These are phyloP conservation scores for Penicillium polonicum DNA, from an alignment of 2,329 filamentous ascomycete species.

Conservation along the genomic window DNA sequence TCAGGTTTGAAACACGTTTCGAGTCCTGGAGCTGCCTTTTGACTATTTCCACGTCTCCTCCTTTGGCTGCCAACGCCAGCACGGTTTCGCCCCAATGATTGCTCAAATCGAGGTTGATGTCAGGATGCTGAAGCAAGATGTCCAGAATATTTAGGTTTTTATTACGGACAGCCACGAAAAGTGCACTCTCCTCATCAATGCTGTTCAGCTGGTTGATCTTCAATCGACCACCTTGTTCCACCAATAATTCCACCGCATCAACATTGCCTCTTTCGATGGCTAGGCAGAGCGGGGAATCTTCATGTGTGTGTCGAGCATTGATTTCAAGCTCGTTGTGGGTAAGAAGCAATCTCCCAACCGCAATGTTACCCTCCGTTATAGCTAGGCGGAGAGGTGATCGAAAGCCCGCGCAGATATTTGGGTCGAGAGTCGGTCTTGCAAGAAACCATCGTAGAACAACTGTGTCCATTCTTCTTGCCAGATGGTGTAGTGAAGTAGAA, in stretches of 20 bases:
- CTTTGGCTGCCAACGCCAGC: no score
- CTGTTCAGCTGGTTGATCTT: neutral
- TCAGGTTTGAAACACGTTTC: no score
- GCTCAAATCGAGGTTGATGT: no score
- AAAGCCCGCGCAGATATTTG: neutral
- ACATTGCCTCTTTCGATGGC: neutral
- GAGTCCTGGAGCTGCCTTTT: no score
- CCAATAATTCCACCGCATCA: no score
- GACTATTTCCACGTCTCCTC: no score
- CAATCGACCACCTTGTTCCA: no score
- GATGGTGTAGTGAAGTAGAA: neutral
- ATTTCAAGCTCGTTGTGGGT: neutral
- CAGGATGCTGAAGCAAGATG: no score
- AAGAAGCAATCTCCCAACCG: neutral
- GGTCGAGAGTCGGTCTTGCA: neutral
- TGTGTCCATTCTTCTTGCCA: neutral
- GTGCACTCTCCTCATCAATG: no score
- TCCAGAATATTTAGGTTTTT: no score
- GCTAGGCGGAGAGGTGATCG: neutral
- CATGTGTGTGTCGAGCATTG: neutral
- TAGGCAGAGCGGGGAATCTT: neutral
- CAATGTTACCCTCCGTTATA: neutral
- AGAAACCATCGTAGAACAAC: neutral
- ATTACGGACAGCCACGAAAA: no score
- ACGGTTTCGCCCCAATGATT: no score